These are phyloP conservation scores for Penicillium malachiteum DNA, from an alignment of 495 filamentous ascomycete genomes.

Conservation along the genomic window DNA sequence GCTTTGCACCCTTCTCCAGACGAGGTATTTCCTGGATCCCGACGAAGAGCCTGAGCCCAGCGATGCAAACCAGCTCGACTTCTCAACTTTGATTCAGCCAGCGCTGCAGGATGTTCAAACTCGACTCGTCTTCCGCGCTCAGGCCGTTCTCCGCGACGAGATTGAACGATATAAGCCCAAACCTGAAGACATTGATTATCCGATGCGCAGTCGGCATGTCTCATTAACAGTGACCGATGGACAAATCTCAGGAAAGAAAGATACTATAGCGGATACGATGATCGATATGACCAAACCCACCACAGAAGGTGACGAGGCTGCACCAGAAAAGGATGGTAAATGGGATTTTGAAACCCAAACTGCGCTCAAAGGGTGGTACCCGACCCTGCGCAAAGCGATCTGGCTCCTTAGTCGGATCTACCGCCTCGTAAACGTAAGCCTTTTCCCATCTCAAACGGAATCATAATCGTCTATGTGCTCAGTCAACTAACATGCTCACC, in stretches of 20 bases:
- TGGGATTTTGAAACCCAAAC: conserved; percentile 55
- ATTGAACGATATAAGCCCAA: conserved; percentile 70
- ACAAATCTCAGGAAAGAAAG: conserved; percentile 48
- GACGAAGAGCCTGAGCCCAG: conserved; percentile 65
- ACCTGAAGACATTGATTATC: conserved; percentile 68
- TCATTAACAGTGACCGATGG: conserved; percentile 49
- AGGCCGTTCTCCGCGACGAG: conserved; percentile 64
- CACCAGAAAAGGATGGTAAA: conserved; percentile 44
- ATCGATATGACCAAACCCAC: conserved; percentile 53
- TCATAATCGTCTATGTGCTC: not conserved
- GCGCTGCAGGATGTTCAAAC: conserved; percentile 74
- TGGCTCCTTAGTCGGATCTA: conserved; percentile 84
- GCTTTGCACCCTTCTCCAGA: conserved; percentile 76
- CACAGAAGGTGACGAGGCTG: conserved; percentile 48
- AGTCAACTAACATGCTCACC: conserved; percentile 1
- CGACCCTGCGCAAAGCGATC: conserved; percentile 72
- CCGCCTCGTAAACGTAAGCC: conserved; percentile 66
- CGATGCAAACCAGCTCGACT: conserved; percentile 61
- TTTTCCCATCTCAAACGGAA: too few relatives aligned
- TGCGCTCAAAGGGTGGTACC: conserved; percentile 56
- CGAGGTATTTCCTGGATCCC: conserved; percentile 73
- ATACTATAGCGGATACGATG: conserved; percentile 38
- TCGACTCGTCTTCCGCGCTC: conserved; percentile 67
- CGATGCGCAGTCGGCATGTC: conserved; percentile 47
- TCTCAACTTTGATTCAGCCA: conserved; percentile 63